phyloP scores from a whole-genome alignment of 148 eudicot species.

The Chenopodium berlandieri region DNA sequence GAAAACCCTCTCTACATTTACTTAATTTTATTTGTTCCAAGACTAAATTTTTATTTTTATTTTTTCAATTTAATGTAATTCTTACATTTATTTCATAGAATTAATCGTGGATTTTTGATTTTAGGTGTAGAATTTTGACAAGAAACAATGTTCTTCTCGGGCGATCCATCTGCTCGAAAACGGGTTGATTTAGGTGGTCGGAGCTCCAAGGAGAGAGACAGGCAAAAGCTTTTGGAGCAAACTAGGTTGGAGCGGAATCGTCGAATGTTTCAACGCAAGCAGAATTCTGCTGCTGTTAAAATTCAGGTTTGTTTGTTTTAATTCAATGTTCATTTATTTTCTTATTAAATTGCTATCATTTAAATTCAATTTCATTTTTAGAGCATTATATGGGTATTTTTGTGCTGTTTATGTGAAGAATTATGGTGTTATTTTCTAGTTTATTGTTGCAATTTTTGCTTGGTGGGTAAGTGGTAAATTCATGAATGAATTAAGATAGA shows the following conservation, averaged over 20 bases:
- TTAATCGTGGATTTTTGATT: slow-evolving; percentile 1
- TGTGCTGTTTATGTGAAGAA: neutral
- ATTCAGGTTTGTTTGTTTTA: slow-evolving; percentile 59
- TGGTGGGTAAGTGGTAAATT: neutral
- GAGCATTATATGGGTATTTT: neutral
- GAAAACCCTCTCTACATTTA: neutral
- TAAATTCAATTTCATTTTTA: neutral
- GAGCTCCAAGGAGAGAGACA: slow-evolving; percentile 87
- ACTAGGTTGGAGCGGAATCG: slow-evolving; percentile 74
- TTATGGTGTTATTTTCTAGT: neutral
- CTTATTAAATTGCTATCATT: neutral
- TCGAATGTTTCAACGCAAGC: slow-evolving; percentile 53
- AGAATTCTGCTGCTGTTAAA: slow-evolving; percentile 71
- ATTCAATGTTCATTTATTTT: neutral
- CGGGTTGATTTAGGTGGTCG: slow-evolving; percentile 97
- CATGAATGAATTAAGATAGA: neutral
- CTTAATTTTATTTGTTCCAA: neutral
- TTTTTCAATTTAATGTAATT: too few species aligned
- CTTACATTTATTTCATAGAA: neutral
- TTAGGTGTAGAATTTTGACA: neutral
- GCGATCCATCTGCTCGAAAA: slow-evolving; percentile 77
- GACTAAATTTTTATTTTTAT: neutral
- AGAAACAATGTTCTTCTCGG: slow-evolving; percentile 68
- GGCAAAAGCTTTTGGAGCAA: slow-evolving; percentile 89
- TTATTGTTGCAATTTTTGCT: neutral